Conservation (phyloP, 176 grass and related monocot genomes). For the Raddia distichophylla region DNA sequence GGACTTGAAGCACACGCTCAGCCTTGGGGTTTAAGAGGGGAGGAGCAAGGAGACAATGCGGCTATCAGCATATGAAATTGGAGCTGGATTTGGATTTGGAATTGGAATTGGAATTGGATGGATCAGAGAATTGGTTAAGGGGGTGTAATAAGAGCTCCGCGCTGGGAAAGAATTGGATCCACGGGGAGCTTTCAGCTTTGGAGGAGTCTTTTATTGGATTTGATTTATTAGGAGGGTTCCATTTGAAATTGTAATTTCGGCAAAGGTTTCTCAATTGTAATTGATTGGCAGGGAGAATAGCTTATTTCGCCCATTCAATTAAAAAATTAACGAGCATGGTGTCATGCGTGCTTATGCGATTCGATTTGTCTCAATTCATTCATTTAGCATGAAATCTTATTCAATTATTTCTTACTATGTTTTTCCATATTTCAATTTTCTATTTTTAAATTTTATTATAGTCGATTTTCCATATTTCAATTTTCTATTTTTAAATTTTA, state of each 20-base stretch:
- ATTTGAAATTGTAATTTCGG: conserved; percentile 42
- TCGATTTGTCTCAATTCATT: too few species aligned
- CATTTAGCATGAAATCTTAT: too few species aligned
- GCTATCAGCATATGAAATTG: conserved; percentile 10
- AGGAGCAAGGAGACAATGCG: neutral
- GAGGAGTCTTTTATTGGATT: conserved; percentile 29
- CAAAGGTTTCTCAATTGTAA: neutral
- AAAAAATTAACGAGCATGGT: neutral
- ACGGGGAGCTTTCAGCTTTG: conserved; percentile 26
- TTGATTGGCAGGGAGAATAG: conserved; percentile 31
- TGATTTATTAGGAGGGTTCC: conserved; percentile 34
- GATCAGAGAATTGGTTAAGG: conserved; percentile 48
- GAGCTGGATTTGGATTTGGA: conserved; percentile 15
- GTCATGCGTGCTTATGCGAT: too few species aligned
- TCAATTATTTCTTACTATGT: too few species aligned
- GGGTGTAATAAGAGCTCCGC: conserved; percentile 48
- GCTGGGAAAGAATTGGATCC: conserved; percentile 42
- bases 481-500: too few species aligned
- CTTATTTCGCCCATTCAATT: conserved; percentile 40
- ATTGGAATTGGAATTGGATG: conserved; percentile 28
- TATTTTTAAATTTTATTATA: too few species aligned
- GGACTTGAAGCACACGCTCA: conserved; percentile 73
- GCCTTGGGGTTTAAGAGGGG: conserved; percentile 45
- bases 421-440: too few species aligned
- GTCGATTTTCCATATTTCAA: too few species aligned